Conservation (phyloP, 1,284 basidiomycete genomes). For the Ceratobasidium sp. region DNA sequence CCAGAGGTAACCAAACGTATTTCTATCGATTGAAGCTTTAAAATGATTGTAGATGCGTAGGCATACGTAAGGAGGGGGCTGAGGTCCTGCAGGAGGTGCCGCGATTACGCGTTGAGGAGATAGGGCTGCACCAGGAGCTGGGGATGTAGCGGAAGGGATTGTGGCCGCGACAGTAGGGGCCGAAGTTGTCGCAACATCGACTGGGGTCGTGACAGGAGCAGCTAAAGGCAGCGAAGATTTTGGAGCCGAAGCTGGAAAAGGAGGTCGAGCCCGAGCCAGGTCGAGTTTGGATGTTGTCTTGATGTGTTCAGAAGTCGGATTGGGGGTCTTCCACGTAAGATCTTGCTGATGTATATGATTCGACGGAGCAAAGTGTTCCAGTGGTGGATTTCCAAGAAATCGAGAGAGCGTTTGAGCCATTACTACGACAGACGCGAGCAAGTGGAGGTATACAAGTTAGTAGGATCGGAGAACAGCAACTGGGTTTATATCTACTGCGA, state of each 20-base stretch:
- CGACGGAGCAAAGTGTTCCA: not conserved
- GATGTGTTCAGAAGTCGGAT: not conserved
- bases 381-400: not conserved
- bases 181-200: too few species aligned
- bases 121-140: too few species aligned
- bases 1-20: slow-evolving; percentile 4
- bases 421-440: not conserved
- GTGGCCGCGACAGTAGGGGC: too few species aligned
- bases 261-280: not conserved
- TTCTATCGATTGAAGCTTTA: not conserved
- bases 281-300: not conserved
- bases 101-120: too few species aligned
- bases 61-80: not conserved
- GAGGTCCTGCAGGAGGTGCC: too few species aligned
- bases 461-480: not conserved
- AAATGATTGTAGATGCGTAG: not conserved
- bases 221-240: not conserved
- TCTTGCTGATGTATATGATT: not conserved
- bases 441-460: not conserved
- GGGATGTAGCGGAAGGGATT: too few species aligned
- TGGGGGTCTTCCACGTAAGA: not conserved
- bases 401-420: not conserved
- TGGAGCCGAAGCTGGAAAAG: not conserved
- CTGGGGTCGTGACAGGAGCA: not conserved
- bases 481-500: not conserved